Evolutionary conservation across 2,329 filamentous ascomycete species (phyloP).

Genomic region (Exophiala lecanii-corni): DNA sequence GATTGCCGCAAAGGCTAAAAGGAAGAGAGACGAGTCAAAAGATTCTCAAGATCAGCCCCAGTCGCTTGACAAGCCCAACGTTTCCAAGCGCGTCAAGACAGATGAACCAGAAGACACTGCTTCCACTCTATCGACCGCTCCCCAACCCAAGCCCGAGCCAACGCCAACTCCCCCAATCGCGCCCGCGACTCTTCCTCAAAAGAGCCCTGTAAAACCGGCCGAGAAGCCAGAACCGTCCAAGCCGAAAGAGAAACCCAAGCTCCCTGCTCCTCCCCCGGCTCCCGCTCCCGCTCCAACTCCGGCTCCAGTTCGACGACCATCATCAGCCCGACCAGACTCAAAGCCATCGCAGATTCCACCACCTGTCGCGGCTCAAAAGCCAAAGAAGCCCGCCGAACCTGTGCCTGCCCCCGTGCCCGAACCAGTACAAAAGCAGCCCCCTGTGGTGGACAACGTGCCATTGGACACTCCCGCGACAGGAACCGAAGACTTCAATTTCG

Average conservation of each 20-base stretch:
- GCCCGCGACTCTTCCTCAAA: neutral
- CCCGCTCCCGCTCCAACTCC: neutral
- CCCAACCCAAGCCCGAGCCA: constrained; percentile 7
- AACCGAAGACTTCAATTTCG: constrained; percentile 38
- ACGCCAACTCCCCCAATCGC: neutral
- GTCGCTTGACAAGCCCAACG: constrained; percentile 14
- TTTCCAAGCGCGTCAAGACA: constrained; percentile 22
- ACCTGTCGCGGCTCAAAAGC: constrained; percentile 6
- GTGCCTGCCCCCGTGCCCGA: neutral
- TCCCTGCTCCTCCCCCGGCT: neutral
- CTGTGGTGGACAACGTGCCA: constrained; percentile 19
- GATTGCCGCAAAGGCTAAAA: constrained; percentile 20
- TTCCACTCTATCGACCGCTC: neutral
- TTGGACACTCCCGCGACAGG: constrained; percentile 28
- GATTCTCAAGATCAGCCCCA: constrained; percentile 11
- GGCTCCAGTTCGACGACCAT: neutral
- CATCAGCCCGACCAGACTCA: constrained; percentile 2
- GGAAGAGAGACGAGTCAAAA: constrained; percentile 22
- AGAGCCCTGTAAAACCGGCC: neutral
- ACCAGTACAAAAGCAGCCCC: constrained; percentile 21
- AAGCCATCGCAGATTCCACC: constrained; percentile 10
- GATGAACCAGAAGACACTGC: constrained; percentile 15
- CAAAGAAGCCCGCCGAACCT: constrained; percentile 13
- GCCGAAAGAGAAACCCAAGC: constrained; percentile 11
- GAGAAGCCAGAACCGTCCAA: constrained; percentile 11